Percentiles rank a stretch among this genome's conserved stretches.
phyloP scores from a whole-genome alignment of 73 alveolate species.

The Paramecium octaurelia region DNA sequence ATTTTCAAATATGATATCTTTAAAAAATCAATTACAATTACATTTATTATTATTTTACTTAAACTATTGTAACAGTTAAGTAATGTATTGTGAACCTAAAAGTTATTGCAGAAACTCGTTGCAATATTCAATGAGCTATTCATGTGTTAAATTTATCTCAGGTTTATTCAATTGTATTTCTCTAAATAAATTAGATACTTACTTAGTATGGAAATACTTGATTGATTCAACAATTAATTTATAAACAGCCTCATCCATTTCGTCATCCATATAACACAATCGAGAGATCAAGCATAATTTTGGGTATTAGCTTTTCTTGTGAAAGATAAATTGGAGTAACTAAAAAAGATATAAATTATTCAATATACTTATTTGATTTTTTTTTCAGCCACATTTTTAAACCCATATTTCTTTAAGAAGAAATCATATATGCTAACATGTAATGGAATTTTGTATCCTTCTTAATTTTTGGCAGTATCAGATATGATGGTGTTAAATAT shows the following conservation, averaged over 20 bases:
- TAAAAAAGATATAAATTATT: neutral
- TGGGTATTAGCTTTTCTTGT: neutral
- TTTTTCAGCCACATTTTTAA: slow-evolving; percentile 78
- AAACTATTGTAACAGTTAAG: neutral
- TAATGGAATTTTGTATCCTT: slow-evolving; percentile 26
- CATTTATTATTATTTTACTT: neutral
- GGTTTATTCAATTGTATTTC: slow-evolving; percentile 10
- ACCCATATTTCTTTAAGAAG: slow-evolving; percentile 72
- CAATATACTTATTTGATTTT: slow-evolving; percentile 51
- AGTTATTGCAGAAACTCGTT: neutral
- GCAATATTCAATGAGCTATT: neutral
- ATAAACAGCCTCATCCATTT: slow-evolving; percentile 33
- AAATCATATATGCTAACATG: slow-evolving; percentile 61
- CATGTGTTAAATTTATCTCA: neutral
- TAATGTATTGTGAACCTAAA: neutral
- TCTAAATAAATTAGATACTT: neutral
- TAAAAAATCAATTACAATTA: neutral
- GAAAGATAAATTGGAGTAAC: neutral
- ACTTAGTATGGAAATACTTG: slow-evolving; percentile 14
- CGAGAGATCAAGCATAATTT: neutral
- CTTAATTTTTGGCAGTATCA: neutral
- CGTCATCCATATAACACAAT: slow-evolving; percentile 35
- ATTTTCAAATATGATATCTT: neutral
- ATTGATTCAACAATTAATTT: neutral
- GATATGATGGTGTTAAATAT: neutral